phyloP scores from a whole-genome alignment of 495 filamentous ascomycete species.

The Penicillium odoratum region DNA sequence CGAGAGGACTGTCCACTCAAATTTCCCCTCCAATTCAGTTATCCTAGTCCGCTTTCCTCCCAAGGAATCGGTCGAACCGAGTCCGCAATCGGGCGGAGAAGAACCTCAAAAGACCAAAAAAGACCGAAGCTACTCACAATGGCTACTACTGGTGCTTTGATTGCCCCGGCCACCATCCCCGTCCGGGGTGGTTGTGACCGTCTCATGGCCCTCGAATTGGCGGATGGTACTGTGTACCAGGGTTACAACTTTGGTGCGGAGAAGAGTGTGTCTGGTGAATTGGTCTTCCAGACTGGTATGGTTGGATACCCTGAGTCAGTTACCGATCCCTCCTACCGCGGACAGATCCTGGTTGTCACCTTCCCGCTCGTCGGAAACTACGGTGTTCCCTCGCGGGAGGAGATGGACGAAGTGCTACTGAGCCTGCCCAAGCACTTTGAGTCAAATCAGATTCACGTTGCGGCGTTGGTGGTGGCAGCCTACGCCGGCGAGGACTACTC shows the following conservation, averaged over 20 bases:
- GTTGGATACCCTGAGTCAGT: constrained; percentile 96
- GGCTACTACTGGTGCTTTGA: constrained; percentile 38
- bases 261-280: constrained; percentile 89
- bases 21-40: constrained; percentile 29
- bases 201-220: constrained; percentile 79
- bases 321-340: constrained; percentile 90
- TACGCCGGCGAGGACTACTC: constrained; percentile 94
- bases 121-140: constrained; percentile 30
- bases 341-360: constrained; percentile 88
- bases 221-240: constrained; percentile 85
- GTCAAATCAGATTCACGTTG: constrained; percentile 84
- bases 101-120: constrained; percentile 35
- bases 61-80: constrained; percentile 38
- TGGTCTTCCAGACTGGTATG: constrained; percentile 99
- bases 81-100: constrained; percentile 37
- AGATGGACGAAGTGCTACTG: constrained; percentile 75
- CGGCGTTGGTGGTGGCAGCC: constrained; percentile 83
- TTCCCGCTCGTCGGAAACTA: constrained; percentile 94
- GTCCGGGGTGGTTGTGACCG: constrained; percentile 50
- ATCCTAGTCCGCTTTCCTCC: constrained; percentile 29
- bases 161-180: constrained; percentile 52
- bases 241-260: constrained; percentile 93
- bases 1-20: constrained; percentile 46
- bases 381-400: constrained; percentile 84
- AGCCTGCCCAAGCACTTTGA: constrained; percentile 91